Evolutionary conservation across 2,329 filamentous ascomycete genomes (phyloP), one percentile per base, ranked within the genome.

Genomic region (Cordyceps javanica): DNA sequence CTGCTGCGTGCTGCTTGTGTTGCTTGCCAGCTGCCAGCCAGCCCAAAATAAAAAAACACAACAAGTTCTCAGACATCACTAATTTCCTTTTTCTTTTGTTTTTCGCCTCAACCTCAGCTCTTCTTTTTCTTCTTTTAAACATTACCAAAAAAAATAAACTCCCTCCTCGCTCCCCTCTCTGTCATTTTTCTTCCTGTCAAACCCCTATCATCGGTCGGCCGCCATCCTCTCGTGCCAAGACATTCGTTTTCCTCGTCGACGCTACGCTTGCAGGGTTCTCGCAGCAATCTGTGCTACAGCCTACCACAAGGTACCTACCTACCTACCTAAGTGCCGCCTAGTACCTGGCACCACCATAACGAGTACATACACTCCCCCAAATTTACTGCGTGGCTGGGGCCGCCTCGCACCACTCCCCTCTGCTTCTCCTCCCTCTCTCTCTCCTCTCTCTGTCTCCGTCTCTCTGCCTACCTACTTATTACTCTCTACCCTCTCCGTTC

Each of bases 341-440:
- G n/a, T 11, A 36, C 52, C 41, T 55, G 41, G 30, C 41, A 46
- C 36, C 30, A 28, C 36, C 21, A 39, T 32, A n/a, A n/a, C n/a
- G n/a, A n/a, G n/a, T n/a, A n/a, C n/a, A n/a, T n/a, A n/a, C n/a
- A n/a, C 19, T 4, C 19, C 26, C 42, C 52, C 19, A 21, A 46
- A 55, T 39, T 55, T 55, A 55, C 55, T 57, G 36, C n/a, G 55
- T 57, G 46, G 55, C 55, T 57, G 55, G 55, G 38, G 21, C 19
- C 26, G 14, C 25, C 36, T 39, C 50, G 28, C 48, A 25, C 32
- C 48, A 25, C 48, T 16, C 50, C 53, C 25, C 21, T 34, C 44
- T 30, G 25, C 42, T n/a, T 28, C 42, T 48, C 11, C 28, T n/a
- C 25, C 28, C 26, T 26, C 28, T 30, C 28, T 21, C 39, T 21